Conservation (phyloP, 1,284 basidiomycete genomes). For the Ustilago trichophora region DNA sequence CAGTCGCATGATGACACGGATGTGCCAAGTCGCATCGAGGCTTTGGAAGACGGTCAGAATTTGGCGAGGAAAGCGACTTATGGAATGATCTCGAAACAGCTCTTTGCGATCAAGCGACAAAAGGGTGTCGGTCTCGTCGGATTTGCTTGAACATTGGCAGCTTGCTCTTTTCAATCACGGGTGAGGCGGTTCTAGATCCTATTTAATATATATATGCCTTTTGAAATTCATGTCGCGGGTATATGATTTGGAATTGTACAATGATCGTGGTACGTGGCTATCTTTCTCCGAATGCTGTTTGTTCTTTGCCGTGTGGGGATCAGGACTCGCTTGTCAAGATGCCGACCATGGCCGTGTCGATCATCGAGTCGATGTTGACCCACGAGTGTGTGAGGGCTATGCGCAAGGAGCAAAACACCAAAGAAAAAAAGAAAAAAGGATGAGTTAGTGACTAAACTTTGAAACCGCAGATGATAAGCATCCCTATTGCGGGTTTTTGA, state of each 20-base stretch:
- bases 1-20: conserved; percentile 23
- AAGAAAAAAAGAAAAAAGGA: too few species aligned
- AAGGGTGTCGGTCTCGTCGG: conserved; percentile 44
- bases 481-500: too few species aligned
- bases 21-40: conserved; percentile 23
- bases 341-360: conserved; percentile 89
- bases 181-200: neutral
- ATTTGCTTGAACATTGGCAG: conserved; percentile 19
- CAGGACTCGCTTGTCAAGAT: conserved; percentile 72
- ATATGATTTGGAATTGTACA: conserved; percentile 8
- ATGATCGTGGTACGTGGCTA: too few species aligned
- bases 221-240: conserved; percentile 4
- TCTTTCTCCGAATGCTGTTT: too few species aligned
- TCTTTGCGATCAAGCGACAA: conserved; percentile 48
- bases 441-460: too few species aligned
- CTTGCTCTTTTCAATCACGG: too few species aligned
- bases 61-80: conserved; percentile 62
- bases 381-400: conserved; percentile 75
- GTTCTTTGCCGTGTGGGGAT: too few species aligned
- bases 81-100: conserved; percentile 60
- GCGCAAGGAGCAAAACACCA: neutral
- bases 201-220: neutral
- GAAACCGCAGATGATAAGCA: too few species aligned
- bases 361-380: conserved; percentile 93
- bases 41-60: conserved; percentile 51